Base-by-base conservation (phyloP, 768 basidiomycete genomes). In the Collybia sp. region DNA sequence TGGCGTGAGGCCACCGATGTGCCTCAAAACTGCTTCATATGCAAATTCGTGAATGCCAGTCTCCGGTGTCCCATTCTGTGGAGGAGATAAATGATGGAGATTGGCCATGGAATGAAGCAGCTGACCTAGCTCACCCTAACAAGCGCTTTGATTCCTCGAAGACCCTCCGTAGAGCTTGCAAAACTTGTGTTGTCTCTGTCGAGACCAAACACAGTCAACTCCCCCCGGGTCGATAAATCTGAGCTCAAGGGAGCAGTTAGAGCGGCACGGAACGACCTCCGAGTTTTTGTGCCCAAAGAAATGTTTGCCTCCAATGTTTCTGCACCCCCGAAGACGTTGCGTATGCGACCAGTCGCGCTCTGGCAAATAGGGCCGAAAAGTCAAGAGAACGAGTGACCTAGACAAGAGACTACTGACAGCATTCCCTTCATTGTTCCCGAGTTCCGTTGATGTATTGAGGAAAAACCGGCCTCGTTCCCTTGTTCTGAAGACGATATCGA, bases 371-470 rank as follows among this genome's bases (percentile, higher is more conserved):
- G 36, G 12, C 16, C 31, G 18, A 45, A n/a, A 25, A 37, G 38
- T 8, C 43, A 45, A 39, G 25, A 17, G 0, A 43, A 5, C 16
- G 45, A 38, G 15, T 13, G 1, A n/a, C n/a, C n/a, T n/a, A n/a
- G n/a, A n/a, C n/a, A 46, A 5, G 32, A 10, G 16, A n/a, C 18
- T 18, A 77, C 90, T 59, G 59, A 93, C 93, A n/a, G 92, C 93
- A 45, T 71, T 93, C 10, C 90, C 95, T 63, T 97, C 96, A 42
- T 84, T 86, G 49, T 95, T 93, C 3, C 96, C 95, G 5, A 97
- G 71, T 58, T 97, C 93, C 2, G 94, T 97, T 4, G 88, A 77
- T 2, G 84, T 89, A 52, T 87, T 89, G 6, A 94, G 56, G 54
- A 76, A 91, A 53, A 84, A 80, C 32, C 89, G 70, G 5, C 89